phyloP scores from a whole-genome alignment of 148 eudicot genomes.

The Rhododendron ovatum region DNA sequence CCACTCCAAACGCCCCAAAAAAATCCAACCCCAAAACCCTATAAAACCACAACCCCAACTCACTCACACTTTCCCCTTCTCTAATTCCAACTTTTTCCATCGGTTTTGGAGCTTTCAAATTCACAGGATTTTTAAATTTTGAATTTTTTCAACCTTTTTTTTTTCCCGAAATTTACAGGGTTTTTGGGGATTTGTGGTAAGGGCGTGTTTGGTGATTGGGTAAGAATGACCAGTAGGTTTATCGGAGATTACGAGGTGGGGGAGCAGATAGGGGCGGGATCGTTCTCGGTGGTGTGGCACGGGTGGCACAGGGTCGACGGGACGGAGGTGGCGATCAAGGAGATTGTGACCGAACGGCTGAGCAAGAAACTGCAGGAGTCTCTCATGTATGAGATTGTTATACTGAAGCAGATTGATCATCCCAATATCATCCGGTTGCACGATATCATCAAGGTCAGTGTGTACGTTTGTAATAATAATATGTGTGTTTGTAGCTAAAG shows the following conservation, averaged over 20 bases:
- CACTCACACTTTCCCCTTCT: background rate
- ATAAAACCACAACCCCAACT: background rate
- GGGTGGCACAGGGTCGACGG: constrained; percentile 66
- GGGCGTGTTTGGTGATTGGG: background rate
- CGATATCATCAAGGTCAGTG: constrained; percentile 73
- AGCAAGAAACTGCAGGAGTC: constrained; percentile 73
- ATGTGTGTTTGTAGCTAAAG: background rate
- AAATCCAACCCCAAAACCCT: background rate
- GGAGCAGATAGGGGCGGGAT: constrained; percentile 69
- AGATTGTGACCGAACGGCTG: constrained; percentile 55
- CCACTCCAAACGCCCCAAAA: background rate
- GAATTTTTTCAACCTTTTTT: background rate
- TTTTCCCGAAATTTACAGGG: background rate
- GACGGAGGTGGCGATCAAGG: constrained; percentile 80
- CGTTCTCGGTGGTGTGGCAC: constrained; percentile 86
- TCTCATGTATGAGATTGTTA: constrained; percentile 80
- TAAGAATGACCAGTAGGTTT: constrained; percentile 34
- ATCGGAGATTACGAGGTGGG: constrained; percentile 74
- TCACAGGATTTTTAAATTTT: background rate
- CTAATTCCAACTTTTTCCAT: background rate
- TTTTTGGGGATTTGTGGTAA: background rate
- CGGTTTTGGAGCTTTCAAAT: background rate
- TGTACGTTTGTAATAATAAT: background rate
- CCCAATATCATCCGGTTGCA: constrained; percentile 78
- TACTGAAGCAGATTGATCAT: constrained; percentile 68